Conservation (phyloP, 331 rosid species). For the Erythrophleum ivorense region DNA sequence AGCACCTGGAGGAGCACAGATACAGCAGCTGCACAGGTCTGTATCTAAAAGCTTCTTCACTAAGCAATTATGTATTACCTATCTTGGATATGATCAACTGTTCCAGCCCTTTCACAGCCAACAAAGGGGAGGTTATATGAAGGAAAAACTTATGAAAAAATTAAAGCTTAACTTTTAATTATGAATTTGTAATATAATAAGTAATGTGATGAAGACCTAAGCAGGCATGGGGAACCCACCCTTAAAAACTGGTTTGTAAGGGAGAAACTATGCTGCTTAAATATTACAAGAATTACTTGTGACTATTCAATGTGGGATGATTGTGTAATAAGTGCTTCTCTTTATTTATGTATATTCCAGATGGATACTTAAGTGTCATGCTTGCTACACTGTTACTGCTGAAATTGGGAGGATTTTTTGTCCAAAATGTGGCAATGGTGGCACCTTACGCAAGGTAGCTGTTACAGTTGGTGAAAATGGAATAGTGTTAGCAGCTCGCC, state of each 20-base stretch:
- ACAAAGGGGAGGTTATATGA: background rate
- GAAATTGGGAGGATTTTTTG: constrained; percentile 91
- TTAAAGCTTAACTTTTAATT: constrained; percentile 10
- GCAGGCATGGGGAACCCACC: background rate
- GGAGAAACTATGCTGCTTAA: background rate
- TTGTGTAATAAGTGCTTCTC: constrained; percentile 29
- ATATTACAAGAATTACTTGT: background rate
- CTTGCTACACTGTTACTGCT: constrained; percentile 80
- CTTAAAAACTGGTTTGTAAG: background rate
- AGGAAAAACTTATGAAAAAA: background rate
- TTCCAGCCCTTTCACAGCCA: background rate
- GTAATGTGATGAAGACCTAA: background rate
- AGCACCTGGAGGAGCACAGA: constrained; percentile 95
- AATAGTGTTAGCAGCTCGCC: constrained; percentile 70
- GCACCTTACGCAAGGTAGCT: constrained; percentile 94
- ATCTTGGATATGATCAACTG: background rate
- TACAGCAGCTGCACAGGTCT: constrained; percentile 86
- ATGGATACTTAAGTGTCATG: constrained; percentile 97
- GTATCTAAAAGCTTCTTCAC: constrained; percentile 24
- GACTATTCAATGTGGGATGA: background rate
- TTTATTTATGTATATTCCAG: constrained; percentile 49
- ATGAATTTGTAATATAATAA: background rate
- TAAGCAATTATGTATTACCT: background rate
- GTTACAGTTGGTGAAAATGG: constrained; percentile 98
- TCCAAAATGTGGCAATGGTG: constrained; percentile 98